These are phyloP conservation scores for Candida sonorensis DNA, from an alignment of 805 yeast species.

Conservation along the genomic window DNA sequence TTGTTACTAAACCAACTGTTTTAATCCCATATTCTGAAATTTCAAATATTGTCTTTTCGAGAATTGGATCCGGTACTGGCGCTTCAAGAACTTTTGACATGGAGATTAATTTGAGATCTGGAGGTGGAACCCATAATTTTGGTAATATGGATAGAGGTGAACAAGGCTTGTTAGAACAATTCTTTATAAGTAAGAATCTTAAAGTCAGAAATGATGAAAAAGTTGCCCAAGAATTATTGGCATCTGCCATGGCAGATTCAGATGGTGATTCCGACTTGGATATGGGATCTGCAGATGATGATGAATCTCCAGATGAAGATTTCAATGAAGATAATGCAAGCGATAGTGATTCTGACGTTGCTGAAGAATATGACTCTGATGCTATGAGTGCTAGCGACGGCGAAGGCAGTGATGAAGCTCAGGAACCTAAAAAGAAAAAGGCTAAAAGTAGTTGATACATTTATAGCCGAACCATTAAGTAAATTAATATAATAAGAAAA, in stretches of 20 bases:
- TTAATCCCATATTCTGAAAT: conserved; percentile 85
- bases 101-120: conserved; percentile 64
- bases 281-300: conserved; percentile 73
- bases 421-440: conserved; percentile 23
- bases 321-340: conserved; percentile 65
- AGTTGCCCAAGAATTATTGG: conserved; percentile 75
- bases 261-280: conserved; percentile 51
- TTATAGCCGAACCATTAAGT: too few relatives aligned
- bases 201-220: conserved; percentile 83
- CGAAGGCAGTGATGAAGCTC: conserved; percentile 19
- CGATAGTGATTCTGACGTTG: conserved; percentile 44
- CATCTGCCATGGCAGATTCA: conserved; percentile 62
- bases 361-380: conserved; percentile 80
- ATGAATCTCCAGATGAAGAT: conserved; percentile 81
- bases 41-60: conserved; percentile 68
- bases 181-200: conserved; percentile 69
- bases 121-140: conserved; percentile 68
- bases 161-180: conserved; percentile 71
- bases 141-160: conserved; percentile 89
- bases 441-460: conserved; percentile 13
- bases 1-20: conserved; percentile 90
- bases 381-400: conserved; percentile 27
- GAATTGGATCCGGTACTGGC: conserved; percentile 75
- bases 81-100: conserved; percentile 89
- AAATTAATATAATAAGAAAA: too few relatives aligned